Percentiles rank a stretch among this genome's conserved stretches.
These are phyloP conservation scores for Baeospora myosura DNA, from an alignment of 1,284 basidiomycete genomes.

Conservation along the genomic window DNA sequence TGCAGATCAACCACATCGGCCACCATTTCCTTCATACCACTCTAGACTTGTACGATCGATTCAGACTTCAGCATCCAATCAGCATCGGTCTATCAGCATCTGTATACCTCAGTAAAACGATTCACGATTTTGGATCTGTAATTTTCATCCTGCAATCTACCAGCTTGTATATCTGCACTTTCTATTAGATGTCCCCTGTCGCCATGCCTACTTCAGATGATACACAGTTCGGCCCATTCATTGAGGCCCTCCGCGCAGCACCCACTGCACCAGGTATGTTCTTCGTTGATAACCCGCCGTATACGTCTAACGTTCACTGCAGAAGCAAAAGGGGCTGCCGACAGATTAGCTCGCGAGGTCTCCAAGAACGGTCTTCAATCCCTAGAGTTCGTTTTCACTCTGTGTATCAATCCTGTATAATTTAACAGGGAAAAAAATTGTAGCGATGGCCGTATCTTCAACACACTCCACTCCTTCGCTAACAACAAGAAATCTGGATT, in stretches of 20 bases:
- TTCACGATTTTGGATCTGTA: too few relatives aligned
- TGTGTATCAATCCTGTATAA: constrained; percentile 10
- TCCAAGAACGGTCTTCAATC: constrained; percentile 55
- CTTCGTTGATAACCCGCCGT: too few relatives aligned
- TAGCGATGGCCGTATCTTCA: constrained; percentile 59
- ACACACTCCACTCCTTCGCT: constrained; percentile 65
- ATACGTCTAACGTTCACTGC: constrained; percentile 9
- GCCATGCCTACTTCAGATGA: constrained; percentile 37
- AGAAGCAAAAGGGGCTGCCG: constrained; percentile 78
- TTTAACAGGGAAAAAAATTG: constrained; percentile 12
- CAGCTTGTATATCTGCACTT: background rate
- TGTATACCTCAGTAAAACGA: too few relatives aligned
- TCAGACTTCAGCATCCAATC: too few relatives aligned
- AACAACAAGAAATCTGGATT: constrained; percentile 87
- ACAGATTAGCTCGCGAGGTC: constrained; percentile 67
- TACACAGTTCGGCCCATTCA: constrained; percentile 41
- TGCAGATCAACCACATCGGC: too few relatives aligned
- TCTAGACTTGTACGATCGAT: too few relatives aligned
- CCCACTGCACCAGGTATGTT: constrained; percentile 66
- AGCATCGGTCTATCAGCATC: too few relatives aligned
- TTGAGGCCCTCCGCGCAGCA: constrained; percentile 60
- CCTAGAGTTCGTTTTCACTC: constrained; percentile 41
- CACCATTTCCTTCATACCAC: too few relatives aligned
- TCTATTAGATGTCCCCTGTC: constrained; percentile 46
- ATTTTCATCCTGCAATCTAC: too few relatives aligned